Evolutionary conservation across 2,329 filamentous ascomycete genomes (phyloP).

Genomic region (Cladosporium sp.): DNA sequence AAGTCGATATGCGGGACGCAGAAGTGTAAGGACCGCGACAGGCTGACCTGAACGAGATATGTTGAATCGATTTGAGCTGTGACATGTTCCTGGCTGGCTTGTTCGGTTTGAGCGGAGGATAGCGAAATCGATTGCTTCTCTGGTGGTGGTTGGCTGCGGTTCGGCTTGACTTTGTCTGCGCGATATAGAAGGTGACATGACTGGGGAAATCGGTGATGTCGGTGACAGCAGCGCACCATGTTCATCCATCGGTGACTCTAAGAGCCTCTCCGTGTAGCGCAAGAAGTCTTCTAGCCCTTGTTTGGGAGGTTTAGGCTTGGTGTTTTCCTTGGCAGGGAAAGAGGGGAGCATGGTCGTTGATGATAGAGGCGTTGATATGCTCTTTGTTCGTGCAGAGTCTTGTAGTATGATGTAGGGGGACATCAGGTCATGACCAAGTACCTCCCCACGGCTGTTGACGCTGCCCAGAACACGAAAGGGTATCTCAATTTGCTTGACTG

Average conservation of each 20-base stretch:
- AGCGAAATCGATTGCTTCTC: conserved; percentile 85
- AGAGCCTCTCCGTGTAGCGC: conserved; percentile 69
- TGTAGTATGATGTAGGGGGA: conserved; percentile 84
- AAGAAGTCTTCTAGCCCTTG: conserved; percentile 61
- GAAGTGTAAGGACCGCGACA: conserved; percentile 86
- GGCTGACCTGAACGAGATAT: conserved; percentile 86
- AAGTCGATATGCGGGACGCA: conserved; percentile 80
- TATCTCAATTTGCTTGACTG: conserved; percentile 83
- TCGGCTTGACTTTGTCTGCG: conserved; percentile 29
- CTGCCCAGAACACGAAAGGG: conserved; percentile 91
- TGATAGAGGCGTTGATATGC: conserved; percentile 27
- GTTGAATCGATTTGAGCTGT: conserved; percentile 89
- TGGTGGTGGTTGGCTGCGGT: conserved; percentile 56
- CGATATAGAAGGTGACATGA: conserved; percentile 54
- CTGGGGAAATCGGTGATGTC: conserved; percentile 46
- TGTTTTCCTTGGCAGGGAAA: conserved; percentile 27
- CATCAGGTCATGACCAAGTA: conserved; percentile 91
- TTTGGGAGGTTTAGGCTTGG: conserved; percentile 35
- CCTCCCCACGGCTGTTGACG: conserved; percentile 82
- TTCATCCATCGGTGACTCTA: conserved; percentile 54
- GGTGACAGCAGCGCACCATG: conserved; percentile 65
- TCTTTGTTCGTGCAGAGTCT: conserved; percentile 63
- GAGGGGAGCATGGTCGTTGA: conserved; percentile 14
- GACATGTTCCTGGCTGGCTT: conserved; percentile 46
- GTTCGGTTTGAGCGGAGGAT: conserved; percentile 74